Base-by-base conservation (phyloP, 768 basidiomycete species). In the Paxillus involutus region DNA sequence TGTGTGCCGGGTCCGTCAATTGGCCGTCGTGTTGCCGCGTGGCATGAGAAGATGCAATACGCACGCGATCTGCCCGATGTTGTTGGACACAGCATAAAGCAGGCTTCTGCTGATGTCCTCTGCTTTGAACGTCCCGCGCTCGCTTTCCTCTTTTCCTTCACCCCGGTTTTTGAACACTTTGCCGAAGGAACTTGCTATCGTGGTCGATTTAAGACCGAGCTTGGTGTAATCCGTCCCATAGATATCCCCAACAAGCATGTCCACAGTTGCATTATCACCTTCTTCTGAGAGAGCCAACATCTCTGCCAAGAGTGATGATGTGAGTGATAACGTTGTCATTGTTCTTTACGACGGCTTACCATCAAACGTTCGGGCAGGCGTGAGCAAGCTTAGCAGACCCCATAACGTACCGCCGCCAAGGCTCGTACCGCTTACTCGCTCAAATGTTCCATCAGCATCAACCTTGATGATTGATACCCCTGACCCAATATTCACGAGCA, bases 241-340 rank as follows among this genome's bases (percentile, higher is more conserved):
- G 62, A 99, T 99, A 74, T 99, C 97, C 35, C 97, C 96, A 43
- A 99, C 95, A 45, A 98, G 86, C 96, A 98, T 98, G 71, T 99
- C 97, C 13, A 98, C 95, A 6, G 80, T 80, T 41, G 90, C 83
- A 67, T 99, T 98, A 73, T 97, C 92, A 37, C 97, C 97, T 66
- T 82, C 70, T 72, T 99, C 97, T 0, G 97, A 97, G 19, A 99
- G 79, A 8, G 85, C 83, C 60, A 99, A 77, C 96, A 99, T 99
- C 71, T 98, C 97, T 99, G 74, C 55, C 39, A 58, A 52, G 55
- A 46, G 26, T 63, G 52, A 47, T 35, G 39, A 42, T 16, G 42
- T 49, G 13, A 58, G 40, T 37, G 49, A 40, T 32, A 35, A 44
- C 12, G 40, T 13, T 30, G 19, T 13, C n/a, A 29, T 16, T 51